Percentiles rank a stretch among this genome's conserved stretches.
Conservation (phyloP, 1,284 basidiomycete genomes). For the Tilletiopsis washingtonensis region DNA sequence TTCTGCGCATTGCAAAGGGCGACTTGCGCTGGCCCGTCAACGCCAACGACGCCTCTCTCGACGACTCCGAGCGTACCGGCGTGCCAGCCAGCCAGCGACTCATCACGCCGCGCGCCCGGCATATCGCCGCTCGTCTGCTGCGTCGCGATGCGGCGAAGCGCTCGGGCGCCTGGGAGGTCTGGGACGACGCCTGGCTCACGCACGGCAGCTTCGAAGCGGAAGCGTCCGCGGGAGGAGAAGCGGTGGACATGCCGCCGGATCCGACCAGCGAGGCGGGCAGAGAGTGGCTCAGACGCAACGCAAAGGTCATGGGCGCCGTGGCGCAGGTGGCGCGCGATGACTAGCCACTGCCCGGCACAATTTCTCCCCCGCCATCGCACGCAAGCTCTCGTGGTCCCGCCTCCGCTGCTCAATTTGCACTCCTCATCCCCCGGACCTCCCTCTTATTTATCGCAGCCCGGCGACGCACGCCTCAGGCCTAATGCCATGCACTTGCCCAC, state of each 20-base stretch:
- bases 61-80: conserved; percentile 8
- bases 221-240: conserved; percentile 8
- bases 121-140: conserved; percentile 34
- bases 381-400: no score
- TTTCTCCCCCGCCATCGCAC: no score
- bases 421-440: no score
- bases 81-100: conserved; percentile 19
- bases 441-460: no score
- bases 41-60: conserved; percentile 38
- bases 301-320: background rate
- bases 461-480: no score
- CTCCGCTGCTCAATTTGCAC: no score
- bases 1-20: conserved; percentile 45
- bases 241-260: conserved; percentile 23
- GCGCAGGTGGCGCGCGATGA: background rate
- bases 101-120: conserved; percentile 35
- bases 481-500: no score
- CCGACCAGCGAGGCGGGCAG: conserved; percentile 7
- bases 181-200: conserved; percentile 41
- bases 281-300: background rate
- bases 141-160: conserved; percentile 37
- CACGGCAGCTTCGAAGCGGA: conserved; percentile 30
- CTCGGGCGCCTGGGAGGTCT: conserved; percentile 33
- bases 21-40: conserved; percentile 47
- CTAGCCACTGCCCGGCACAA: background rate